phyloP scores from a whole-genome alignment of 2,329 filamentous ascomycete genomes.

The Ophiostoma sp. region DNA sequence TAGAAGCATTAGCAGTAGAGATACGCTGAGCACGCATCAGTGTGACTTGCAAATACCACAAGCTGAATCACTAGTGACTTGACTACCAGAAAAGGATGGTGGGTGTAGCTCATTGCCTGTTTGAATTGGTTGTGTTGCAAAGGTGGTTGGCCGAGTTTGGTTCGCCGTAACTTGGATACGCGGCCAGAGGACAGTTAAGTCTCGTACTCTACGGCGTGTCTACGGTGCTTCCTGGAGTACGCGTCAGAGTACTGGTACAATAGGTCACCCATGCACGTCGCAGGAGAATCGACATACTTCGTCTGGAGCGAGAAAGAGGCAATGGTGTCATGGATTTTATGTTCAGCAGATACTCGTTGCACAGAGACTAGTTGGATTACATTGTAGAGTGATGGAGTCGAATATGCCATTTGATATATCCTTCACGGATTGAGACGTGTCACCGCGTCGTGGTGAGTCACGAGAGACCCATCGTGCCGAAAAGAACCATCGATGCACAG shows the following conservation, averaged over 20 bases:
- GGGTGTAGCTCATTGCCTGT: not conserved
- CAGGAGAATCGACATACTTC: not conserved
- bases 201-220: not conserved
- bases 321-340: too few relatives aligned
- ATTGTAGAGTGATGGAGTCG: too few relatives aligned
- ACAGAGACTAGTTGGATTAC: too few relatives aligned
- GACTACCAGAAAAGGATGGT: not conserved
- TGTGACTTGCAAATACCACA: too few relatives aligned
- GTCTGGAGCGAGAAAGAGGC: not conserved
- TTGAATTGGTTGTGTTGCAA: not conserved
- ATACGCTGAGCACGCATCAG: too few relatives aligned
- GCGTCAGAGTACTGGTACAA: constrained; percentile 4
- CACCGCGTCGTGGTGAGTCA: too few relatives aligned
- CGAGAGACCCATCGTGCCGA: too few relatives aligned
- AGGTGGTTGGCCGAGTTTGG: not conserved
- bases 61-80: not conserved
- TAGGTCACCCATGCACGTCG: not conserved
- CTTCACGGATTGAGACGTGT: too few relatives aligned
- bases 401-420: too few relatives aligned
- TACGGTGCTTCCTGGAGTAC: not conserved
- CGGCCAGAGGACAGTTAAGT: not conserved
- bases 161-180: not conserved
- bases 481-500: too few relatives aligned
- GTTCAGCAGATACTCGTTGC: too few relatives aligned
- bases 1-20: too few relatives aligned